Evolutionary conservation across 345 rosid genomes (phyloP).

Genomic region (Rhizophora mangle): DNA sequence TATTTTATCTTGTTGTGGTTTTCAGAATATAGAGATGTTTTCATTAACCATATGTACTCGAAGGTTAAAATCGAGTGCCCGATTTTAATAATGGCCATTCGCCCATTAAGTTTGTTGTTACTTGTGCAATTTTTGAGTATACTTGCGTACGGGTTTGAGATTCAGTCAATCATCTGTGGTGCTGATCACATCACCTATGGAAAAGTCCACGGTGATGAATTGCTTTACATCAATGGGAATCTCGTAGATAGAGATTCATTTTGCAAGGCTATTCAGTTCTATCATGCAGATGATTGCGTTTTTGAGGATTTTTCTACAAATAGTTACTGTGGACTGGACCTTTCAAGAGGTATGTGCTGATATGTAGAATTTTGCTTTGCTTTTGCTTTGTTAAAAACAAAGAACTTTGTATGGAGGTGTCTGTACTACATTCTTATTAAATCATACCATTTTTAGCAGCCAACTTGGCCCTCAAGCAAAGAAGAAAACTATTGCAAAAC

Average conservation of each 20-base stretch:
- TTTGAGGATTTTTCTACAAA: conserved; percentile 31
- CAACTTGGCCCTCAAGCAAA: conserved; percentile 21
- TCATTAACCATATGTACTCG: neutral
- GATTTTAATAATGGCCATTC: conserved; percentile 30
- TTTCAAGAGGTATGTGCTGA: conserved; percentile 46
- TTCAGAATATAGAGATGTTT: conserved; percentile 14
- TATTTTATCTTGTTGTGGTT: neutral
- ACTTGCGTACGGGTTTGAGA: conserved; percentile 34
- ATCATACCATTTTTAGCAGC: conserved; percentile 32
- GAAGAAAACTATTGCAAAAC: conserved; percentile 56
- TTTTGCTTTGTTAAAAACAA: neutral
- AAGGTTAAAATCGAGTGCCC: conserved; percentile 16
- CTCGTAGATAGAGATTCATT: conserved; percentile 46
- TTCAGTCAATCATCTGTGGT: conserved; percentile 51
- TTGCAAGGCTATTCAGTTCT: conserved; percentile 52
- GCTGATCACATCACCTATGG: conserved; percentile 50
- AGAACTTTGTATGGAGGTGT: neutral
- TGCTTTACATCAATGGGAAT: conserved; percentile 57
- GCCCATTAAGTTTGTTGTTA: conserved; percentile 37
- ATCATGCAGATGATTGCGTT: conserved; percentile 44
- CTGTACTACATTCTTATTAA: conserved; percentile 4
- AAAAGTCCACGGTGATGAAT: conserved; percentile 34
- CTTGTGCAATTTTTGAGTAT: conserved; percentile 37
- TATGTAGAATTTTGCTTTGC: neutral
- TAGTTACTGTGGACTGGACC: conserved; percentile 37